A percentile compares a stretch with the other conserved stretches of the same genome.
phyloP scores from a whole-genome alignment of 768 basidiomycete species.

The Mycena epipterygia region DNA sequence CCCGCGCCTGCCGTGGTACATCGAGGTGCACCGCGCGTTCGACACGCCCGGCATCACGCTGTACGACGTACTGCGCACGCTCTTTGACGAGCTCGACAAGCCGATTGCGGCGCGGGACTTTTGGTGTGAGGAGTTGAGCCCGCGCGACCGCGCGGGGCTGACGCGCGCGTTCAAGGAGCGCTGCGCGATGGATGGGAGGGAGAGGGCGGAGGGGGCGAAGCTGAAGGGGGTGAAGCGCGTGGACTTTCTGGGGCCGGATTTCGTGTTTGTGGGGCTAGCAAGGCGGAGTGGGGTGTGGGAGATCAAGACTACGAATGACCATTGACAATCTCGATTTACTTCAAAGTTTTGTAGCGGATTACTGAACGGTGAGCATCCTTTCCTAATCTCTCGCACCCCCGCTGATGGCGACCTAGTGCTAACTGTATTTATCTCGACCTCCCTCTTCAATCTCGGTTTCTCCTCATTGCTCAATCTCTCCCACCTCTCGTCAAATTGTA shows the following conservation, averaged over 20 bases:
- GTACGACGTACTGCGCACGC: conserved; percentile 56
- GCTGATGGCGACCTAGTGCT: too few relatives aligned
- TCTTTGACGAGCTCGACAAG: conserved; percentile 50
- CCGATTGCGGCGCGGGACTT: conserved; percentile 57
- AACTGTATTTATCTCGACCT: background rate
- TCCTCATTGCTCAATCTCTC: background rate
- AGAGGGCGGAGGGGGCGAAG: conserved; percentile 42
- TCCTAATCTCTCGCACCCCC: background rate
- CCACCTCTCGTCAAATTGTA: background rate
- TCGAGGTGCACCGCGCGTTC: conserved; percentile 54
- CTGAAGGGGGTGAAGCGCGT: conserved; percentile 57
- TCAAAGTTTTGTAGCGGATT: background rate
- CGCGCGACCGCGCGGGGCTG: conserved; percentile 52
- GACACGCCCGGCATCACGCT: conserved; percentile 57
- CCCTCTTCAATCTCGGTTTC: background rate
- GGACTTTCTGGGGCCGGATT: conserved; percentile 59
- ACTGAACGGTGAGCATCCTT: background rate
- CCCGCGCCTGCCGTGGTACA: conserved; percentile 62
- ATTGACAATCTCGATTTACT: background rate
- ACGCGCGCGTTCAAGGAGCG: conserved; percentile 53
- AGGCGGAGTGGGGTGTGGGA: conserved; percentile 62
- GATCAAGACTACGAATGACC: conserved; percentile 38
- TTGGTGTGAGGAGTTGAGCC: conserved; percentile 59
- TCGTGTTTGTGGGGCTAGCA: conserved; percentile 53
- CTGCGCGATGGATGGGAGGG: conserved; percentile 38